Percentiles rank a stretch among this genome's conserved stretches.
phyloP scores from a whole-genome alignment of 768 basidiomycete species.

The Serendipita vermifera region DNA sequence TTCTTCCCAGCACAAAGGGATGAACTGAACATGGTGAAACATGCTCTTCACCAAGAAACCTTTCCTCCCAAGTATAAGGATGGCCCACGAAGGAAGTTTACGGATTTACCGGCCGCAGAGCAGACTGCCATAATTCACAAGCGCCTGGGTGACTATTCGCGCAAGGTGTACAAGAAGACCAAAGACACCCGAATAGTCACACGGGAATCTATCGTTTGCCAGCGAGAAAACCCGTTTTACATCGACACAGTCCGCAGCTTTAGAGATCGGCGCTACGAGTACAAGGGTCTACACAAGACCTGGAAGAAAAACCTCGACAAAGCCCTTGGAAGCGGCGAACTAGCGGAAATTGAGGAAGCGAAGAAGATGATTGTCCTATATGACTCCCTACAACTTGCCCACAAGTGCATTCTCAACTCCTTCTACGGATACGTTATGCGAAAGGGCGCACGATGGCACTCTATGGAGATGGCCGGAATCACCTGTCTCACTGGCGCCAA shows the following conservation, averaged over 20 bases:
- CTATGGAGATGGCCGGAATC: slow-evolving; percentile 99
- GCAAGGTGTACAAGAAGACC: slow-evolving; percentile 96
- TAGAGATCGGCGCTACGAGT: slow-evolving; percentile 95
- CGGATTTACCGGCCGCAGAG: slow-evolving; percentile 70
- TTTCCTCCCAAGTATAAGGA: slow-evolving; percentile 75
- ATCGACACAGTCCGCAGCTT: slow-evolving; percentile 96
- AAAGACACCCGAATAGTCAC: slow-evolving; percentile 95
- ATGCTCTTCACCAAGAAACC: slow-evolving; percentile 85
- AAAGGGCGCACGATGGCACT: slow-evolving; percentile 98
- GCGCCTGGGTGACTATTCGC: slow-evolving; percentile 93
- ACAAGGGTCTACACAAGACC: slow-evolving; percentile 95
- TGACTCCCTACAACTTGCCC: slow-evolving; percentile 95
- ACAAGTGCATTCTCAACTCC: slow-evolving; percentile 99
- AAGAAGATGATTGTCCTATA: slow-evolving; percentile 99
- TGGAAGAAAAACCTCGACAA: slow-evolving; percentile 98
- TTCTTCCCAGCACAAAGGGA: slow-evolving; percentile 95
- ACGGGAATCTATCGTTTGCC: slow-evolving; percentile 90
- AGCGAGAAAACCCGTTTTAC: slow-evolving; percentile 96
- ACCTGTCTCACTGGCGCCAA: slow-evolving; percentile 95
- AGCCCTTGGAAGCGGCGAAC: slow-evolving; percentile 47
- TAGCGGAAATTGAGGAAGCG: slow-evolving; percentile 88
- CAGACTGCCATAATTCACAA: slow-evolving; percentile 90
- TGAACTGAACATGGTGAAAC: slow-evolving; percentile 97
- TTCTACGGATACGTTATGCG: slow-evolving; percentile 99
- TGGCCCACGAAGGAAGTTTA: slow-evolving; percentile 63